A percentile compares a stretch with the other conserved stretches of the same genome.
Evolutionary conservation across 306 rosid species (phyloP).

Genomic region (Alnus glutinosa): DNA sequence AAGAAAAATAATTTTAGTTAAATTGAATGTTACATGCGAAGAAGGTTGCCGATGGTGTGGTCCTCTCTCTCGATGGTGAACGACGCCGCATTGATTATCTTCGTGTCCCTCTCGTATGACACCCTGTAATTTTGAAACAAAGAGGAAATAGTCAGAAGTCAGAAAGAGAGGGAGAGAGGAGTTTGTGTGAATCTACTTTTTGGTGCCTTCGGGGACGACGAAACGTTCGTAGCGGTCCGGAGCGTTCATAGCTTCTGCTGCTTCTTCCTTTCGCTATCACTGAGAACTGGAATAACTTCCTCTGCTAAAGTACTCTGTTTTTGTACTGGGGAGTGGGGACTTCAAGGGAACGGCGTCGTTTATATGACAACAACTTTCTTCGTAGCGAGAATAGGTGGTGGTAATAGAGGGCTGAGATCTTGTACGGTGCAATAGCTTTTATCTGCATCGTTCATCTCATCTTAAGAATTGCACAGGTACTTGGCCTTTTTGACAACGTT

Average conservation of each 20-base stretch:
- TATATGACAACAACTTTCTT: too few species aligned
- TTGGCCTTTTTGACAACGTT: too few species aligned
- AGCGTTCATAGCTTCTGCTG: slow-evolving; percentile 66
- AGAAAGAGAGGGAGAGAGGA: neutral
- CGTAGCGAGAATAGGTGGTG: too few species aligned
- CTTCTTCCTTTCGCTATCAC: neutral
- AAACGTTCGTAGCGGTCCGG: slow-evolving; percentile 95
- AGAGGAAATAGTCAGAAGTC: neutral
- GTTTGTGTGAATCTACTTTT: slow-evolving; percentile 41
- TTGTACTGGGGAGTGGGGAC: too few species aligned
- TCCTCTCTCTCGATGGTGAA: slow-evolving; percentile 90
- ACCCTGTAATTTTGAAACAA: slow-evolving; percentile 48
- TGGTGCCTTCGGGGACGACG: slow-evolving; percentile 94
- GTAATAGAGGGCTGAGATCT: too few species aligned
- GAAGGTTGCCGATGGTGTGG: slow-evolving; percentile 83
- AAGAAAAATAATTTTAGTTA: neutral
- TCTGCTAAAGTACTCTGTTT: too few species aligned
- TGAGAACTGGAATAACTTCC: too few species aligned
- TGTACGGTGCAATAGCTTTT: too few species aligned
- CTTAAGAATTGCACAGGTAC: too few species aligned
- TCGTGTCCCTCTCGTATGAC: slow-evolving; percentile 90
- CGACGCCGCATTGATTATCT: slow-evolving; percentile 87
- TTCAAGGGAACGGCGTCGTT: too few species aligned
- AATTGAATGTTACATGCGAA: slow-evolving; percentile 62
- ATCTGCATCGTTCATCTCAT: too few species aligned